Evolutionary conservation across 495 filamentous ascomycete genomes (phyloP), one percentile per base, ranked within the genome.

Genomic region (Darksidea phi): DNA sequence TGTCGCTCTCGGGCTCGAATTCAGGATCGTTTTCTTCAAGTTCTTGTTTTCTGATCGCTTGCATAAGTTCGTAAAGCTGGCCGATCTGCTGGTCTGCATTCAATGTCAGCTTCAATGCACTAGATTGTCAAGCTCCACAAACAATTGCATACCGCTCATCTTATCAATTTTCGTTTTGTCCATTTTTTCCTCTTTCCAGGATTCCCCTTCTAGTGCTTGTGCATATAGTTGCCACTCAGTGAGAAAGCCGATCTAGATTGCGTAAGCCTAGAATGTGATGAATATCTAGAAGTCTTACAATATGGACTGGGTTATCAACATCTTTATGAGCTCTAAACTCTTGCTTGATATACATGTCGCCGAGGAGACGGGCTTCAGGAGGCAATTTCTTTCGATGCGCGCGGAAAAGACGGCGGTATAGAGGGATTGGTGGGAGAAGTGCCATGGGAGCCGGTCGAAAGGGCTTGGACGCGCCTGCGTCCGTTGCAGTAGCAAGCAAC

Each of bases 191-290:
- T 85, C 91, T 36, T 75, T 74, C 92, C 94, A 97, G 0, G 79
- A 72, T 42, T 95, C 86, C 0, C 91, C 91, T 67, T 97, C 94
- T 17, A 99, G 70, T 64, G 87, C 82, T 72, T 98, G 93, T 10
- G 89, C 92, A 69, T 97, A 98, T 28, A 88, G 72, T 71, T 97
- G 94, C 94, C 94, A 98, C 74, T 97, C 91, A 0, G 88, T 93
- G 67, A 97, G 78, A 70, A 98, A 98, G 2, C 94, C 94, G 63
- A 97, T 88, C 91, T 95, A 54, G 28, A 32, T 32, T 10, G 28
- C 4, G 28, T 32, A 4, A 32, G 28, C 28, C 3, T 32, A 10
- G 10, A 32, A 32, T 32, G 28, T 10, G 10, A 32, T 32, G 3
- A 10, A 32, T 3, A 32, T 32, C 10, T 10, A 32, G 10, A 15